These are phyloP conservation scores for Erigeron canadensis DNA, from an alignment of 129 eudicot species.

Conservation along the genomic window DNA sequence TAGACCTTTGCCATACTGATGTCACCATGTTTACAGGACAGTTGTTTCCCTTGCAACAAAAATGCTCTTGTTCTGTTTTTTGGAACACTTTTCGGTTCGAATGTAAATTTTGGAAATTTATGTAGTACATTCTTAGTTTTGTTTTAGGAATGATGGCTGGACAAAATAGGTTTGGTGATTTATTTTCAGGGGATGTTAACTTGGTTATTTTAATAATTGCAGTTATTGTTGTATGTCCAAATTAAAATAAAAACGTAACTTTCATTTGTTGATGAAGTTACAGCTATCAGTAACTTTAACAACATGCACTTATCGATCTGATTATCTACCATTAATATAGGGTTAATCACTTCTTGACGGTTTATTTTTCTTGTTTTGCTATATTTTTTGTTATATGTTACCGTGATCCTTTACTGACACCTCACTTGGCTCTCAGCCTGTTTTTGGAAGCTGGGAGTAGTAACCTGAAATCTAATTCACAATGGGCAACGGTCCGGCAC, in stretches of 20 bases:
- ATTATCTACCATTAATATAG: neutral
- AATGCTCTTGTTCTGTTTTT: no score
- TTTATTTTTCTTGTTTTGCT: conserved; percentile 23
- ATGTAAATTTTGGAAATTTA: no score
- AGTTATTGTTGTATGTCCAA: neutral
- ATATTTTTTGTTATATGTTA: neutral
- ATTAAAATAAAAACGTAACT: neutral
- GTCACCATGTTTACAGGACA: no score
- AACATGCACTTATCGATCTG: neutral
- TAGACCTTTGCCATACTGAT: no score
- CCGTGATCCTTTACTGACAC: conserved; percentile 14
- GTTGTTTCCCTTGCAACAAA: no score
- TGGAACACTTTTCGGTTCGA: no score
- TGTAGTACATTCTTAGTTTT: neutral
- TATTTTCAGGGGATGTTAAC: neutral
- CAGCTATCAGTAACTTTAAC: neutral
- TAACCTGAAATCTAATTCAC: conserved; percentile 7
- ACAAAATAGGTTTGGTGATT: neutral
- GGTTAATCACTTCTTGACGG: conserved; percentile 10
- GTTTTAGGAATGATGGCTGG: neutral
- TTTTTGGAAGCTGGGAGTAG: conserved; percentile 32
- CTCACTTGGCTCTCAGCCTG: conserved; percentile 29
- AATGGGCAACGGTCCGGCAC: conserved; percentile 81
- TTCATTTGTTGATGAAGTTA: neutral
- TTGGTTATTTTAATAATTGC: neutral